phyloP scores from a whole-genome alignment of 208 protist genomes.

The Porcisia hertigi region DNA sequence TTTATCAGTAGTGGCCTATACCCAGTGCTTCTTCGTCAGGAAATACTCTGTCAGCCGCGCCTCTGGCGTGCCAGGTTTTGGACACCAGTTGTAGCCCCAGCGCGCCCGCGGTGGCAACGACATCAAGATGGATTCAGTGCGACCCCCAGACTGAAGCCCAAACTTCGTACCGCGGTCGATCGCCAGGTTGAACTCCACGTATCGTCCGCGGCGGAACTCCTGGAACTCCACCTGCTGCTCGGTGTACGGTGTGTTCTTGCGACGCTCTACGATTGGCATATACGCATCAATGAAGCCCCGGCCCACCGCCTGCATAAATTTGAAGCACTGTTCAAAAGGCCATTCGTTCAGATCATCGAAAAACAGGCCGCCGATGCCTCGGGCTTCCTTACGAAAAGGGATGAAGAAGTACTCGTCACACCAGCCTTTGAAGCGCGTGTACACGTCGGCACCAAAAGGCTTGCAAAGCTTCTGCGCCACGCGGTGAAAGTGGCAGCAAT shows the following conservation, averaged over 20 bases:
- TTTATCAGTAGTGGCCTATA: conserved; percentile 1
- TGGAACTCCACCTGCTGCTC: conserved; percentile 71
- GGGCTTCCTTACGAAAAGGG: conserved; percentile 64
- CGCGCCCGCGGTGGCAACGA: conserved; percentile 66
- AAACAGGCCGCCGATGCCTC: conserved; percentile 89
- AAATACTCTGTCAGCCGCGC: conserved; percentile 40
- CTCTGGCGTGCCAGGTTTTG: conserved; percentile 30
- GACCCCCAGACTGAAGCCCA: conserved; percentile 77
- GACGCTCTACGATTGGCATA: conserved; percentile 58
- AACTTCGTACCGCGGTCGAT: conserved; percentile 85
- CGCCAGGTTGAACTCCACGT: conserved; percentile 84
- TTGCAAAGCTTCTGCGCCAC: conserved; percentile 47
- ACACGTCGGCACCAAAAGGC: conserved; percentile 49
- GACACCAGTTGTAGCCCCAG: conserved; percentile 47
- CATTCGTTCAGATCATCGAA: conserved; percentile 76
- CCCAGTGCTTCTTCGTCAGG: conserved; percentile 29
- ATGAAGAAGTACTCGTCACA: conserved; percentile 89
- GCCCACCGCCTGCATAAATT: conserved; percentile 54
- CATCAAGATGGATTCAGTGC: conserved; percentile 90
- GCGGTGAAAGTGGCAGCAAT: conserved; percentile 72
- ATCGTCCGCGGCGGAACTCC: conserved; percentile 78
- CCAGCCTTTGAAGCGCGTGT: conserved; percentile 70
- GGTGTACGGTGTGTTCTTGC: conserved; percentile 38
- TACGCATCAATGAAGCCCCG: conserved; percentile 63
- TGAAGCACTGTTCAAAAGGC: conserved; percentile 55